These are phyloP conservation scores for Colletotrichum gigasporum DNA, from an alignment of 2,329 filamentous ascomycete species.

Conservation along the genomic window DNA sequence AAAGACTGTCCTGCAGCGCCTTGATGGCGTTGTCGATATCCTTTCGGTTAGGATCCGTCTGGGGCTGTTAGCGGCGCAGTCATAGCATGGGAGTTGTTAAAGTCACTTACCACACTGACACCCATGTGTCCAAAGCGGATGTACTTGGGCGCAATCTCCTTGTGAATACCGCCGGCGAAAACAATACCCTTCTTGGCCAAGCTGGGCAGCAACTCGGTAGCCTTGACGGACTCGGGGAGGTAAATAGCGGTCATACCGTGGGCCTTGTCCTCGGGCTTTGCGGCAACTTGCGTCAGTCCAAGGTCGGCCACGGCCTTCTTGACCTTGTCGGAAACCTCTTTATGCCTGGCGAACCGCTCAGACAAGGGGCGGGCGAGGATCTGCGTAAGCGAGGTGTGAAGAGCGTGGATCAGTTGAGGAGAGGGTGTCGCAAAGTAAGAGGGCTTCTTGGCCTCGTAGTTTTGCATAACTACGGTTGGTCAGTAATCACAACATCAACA, in stretches of 20 bases:
- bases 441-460: slow-evolving; percentile 97
- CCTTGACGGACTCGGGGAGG: slow-evolving; percentile 83
- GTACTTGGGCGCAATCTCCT: slow-evolving; percentile 93
- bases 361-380: slow-evolving; percentile 83
- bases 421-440: slow-evolving; percentile 98
- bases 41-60: slow-evolving; percentile 78
- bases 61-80: slow-evolving; percentile 35
- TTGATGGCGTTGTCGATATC: slow-evolving; percentile 88
- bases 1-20: slow-evolving; percentile 77
- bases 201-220: slow-evolving; percentile 85
- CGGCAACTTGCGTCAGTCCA: slow-evolving; percentile 87
- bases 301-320: slow-evolving; percentile 85
- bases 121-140: slow-evolving; percentile 99
- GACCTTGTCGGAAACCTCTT: slow-evolving; percentile 81
- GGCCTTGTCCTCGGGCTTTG: slow-evolving; percentile 88
- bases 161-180: slow-evolving; percentile 95
- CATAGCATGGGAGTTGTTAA: background rate
- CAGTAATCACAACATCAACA: background rate
- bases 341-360: slow-evolving; percentile 85
- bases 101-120: slow-evolving; percentile 76
- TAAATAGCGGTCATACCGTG: slow-evolving; percentile 99
- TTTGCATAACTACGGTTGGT: slow-evolving; percentile 81
- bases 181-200: slow-evolving; percentile 88
- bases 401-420: slow-evolving; percentile 90
- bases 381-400: slow-evolving; percentile 88